Evolutionary conservation across 164 flowering plant genomes (phyloP), one percentile per base, ranked within the genome.

Genomic region (Platanus orientalis): DNA sequence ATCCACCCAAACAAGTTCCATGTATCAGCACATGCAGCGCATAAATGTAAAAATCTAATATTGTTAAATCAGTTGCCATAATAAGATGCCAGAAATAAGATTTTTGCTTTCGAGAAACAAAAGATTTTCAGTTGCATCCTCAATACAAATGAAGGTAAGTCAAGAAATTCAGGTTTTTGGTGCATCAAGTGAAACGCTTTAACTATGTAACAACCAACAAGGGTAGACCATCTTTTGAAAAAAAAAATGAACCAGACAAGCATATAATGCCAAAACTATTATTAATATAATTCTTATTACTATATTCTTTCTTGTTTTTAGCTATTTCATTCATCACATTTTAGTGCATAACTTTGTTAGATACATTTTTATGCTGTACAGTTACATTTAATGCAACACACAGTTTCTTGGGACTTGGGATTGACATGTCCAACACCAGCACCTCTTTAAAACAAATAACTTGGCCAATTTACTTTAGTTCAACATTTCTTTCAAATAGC

Each of bases 1-100:
- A 71, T 63, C 48, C 60, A 63, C 29, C 56, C 66, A 50, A 71
- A 56, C 21, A 69, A 63, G n/a, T 61, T 42, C 62, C 3, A 26
- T 13, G 32, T 52, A 51, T 63, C 63, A 69, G 65, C 11, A 39
- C 57, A 65, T 51, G 42, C 42, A 56, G 32, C n/a, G 12, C 36
- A 56, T 32, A 7, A 45, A 23, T 47, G 54, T 55, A 23, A 24
- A 17, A 29, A 30, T 48, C 24, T 12, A 65, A 19, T 34, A 53
- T 14, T 25, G 27, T 25, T 20, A 25, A 11, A 53, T 53, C 17
- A 26, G 30, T 27, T 53, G 32, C 5, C 27, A 26, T 19, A 53
- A 53, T 27, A 32, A 53, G 17, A 53, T 17, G 19, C 11, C 29
- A 53, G 32, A 27, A 53, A 26, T 36, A 3, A 36, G 42, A 36